Base-by-base conservation (phyloP, 148 eudicot genomes). In the Dysphania ambrosioides region DNA sequence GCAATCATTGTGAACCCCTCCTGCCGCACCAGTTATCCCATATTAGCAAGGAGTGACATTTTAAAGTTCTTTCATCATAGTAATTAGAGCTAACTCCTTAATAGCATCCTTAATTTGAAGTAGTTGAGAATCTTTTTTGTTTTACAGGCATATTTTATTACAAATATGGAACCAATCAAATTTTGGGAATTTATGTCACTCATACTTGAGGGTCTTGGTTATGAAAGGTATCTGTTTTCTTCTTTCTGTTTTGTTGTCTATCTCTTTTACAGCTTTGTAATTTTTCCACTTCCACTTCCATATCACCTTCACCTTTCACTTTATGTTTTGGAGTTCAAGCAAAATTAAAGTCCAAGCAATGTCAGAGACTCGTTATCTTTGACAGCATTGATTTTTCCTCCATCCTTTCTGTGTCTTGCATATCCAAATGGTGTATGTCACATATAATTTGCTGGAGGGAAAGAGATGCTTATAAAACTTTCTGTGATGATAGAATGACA, bases 121-220 rank as follows among this genome's bases (percentile, higher is more conserved):
- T 36, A 31, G 65, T 74, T 63, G 7, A 44, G 15, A 49, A 51
- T 63, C 11, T 49, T 59, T 18, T 1, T 70, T 59, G 47, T 60
- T 76, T 73, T 80, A 75, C 96, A 95, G 99, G 97, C 96, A 72
- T 95, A 88, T 80, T 95, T 95, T 74, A 85, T 95, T 53, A 95
- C 99, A 65, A 95, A 95, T 80, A 82, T 79, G 97, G 99, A 95
- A 82, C 91, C 96, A 13, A 89, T 95, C 73, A 86, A 85, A 74
- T 92, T 95, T 82, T 95, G 99, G 99, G 97, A 89, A 82, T 95
- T 95, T 72, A 79, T 92, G 77, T 88, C 97, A 15, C 88, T 92
- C 64, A 86, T 95, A 81, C 96, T 95, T 81, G 97, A 87, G 84
- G 99, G 97, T 70, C 90, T 95, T 77, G 96, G 99, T 72, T 90